These are phyloP conservation scores for Paraphoma chrysanthemicola DNA, from an alignment of 2,329 filamentous ascomycete species.

Conservation along the genomic window DNA sequence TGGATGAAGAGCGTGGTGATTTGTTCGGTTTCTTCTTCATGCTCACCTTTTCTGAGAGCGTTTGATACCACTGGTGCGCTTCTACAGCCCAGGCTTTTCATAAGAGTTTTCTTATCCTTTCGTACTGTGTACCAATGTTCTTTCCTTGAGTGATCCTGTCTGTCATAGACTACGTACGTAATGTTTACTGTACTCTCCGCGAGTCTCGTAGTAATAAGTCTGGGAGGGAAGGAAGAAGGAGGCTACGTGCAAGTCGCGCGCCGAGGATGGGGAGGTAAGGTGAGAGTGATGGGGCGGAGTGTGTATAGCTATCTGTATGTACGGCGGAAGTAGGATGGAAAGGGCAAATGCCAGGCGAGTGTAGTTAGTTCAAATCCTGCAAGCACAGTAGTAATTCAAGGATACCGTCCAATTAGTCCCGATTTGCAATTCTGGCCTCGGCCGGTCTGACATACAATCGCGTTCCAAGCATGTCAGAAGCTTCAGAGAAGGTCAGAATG, in stretches of 20 bases:
- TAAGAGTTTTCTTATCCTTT: constrained; percentile 7
- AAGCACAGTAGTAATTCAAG: background rate
- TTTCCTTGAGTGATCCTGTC: constrained; percentile 5
- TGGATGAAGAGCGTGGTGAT: background rate
- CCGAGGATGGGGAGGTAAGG: background rate
- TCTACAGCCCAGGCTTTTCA: constrained; percentile 4
- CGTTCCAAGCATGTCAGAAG: background rate
- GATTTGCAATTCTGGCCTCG: background rate
- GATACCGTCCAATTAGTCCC: too few species aligned
- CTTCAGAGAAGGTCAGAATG: background rate
- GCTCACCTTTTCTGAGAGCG: background rate
- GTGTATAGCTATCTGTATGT: constrained; percentile 2
- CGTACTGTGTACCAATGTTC: constrained; percentile 1
- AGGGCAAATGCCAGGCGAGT: background rate
- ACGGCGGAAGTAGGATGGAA: background rate
- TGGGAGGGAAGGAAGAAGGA: background rate
- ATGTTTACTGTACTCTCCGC: constrained; percentile 14
- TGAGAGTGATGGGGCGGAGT: background rate
- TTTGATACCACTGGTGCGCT: constrained; percentile 10
- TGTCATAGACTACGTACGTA: constrained; percentile 5
- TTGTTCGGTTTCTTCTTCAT: background rate
- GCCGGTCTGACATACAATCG: background rate
- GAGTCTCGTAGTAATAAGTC: constrained; percentile 6
- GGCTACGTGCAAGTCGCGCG: constrained; percentile 2
- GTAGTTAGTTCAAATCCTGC: background rate